phyloP scores from a whole-genome alignment of 2,329 filamentous ascomycete genomes.

The Dactylellina cionopaga region DNA sequence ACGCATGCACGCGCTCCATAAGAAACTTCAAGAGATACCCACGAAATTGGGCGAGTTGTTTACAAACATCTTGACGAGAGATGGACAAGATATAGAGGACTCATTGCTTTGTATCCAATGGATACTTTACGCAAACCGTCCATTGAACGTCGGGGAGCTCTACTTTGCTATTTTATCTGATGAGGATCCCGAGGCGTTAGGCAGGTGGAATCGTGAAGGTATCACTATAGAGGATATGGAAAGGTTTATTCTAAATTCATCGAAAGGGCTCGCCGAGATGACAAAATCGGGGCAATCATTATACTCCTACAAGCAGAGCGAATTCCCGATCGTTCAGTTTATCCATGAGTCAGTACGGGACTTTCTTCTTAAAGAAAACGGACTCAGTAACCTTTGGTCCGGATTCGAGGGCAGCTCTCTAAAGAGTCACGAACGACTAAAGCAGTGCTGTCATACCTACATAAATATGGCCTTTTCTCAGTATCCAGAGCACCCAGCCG shows the following conservation, averaged over 20 bases:
- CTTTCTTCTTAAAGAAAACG: conserved; percentile 62
- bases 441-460: conserved; percentile 62
- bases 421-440: conserved; percentile 62
- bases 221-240: conserved; percentile 55
- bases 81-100: conserved; percentile 58
- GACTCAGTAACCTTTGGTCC: conserved; percentile 58
- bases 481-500: conserved; percentile 5
- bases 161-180: conserved; percentile 61
- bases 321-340: conserved; percentile 65
- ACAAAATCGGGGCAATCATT: conserved; percentile 57
- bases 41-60: conserved; percentile 61
- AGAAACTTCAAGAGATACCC: conserved; percentile 61
- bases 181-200: conserved; percentile 45
- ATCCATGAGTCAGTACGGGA: conserved; percentile 67
- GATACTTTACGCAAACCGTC: conserved; percentile 61
- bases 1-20: conserved; percentile 57
- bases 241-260: conserved; percentile 61
- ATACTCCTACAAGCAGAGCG: too few relatives aligned
- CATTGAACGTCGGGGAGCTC: conserved; percentile 60
- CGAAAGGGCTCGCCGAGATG: conserved; percentile 66
- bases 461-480: conserved; percentile 57
- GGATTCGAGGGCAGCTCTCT: conserved; percentile 55
- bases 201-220: conserved; percentile 54
- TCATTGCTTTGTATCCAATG: conserved; percentile 61
- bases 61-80: conserved; percentile 61